Evolutionary conservation across 1,284 basidiomycete genomes (phyloP).

Genomic region (Ceratobasidium sp.): DNA sequence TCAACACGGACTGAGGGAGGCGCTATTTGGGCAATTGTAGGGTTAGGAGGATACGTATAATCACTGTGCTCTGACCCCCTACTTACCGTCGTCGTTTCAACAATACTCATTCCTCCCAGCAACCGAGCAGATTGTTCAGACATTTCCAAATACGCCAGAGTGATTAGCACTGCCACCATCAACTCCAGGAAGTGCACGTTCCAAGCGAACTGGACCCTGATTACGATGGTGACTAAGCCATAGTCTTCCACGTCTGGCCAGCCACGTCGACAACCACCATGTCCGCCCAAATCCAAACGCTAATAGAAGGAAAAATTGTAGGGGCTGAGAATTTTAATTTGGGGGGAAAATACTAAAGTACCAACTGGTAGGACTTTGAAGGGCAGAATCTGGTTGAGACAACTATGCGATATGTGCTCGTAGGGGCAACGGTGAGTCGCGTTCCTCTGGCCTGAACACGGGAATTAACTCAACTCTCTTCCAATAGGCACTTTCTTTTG

Average conservation of each 20-base stretch:
- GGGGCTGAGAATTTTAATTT: background rate
- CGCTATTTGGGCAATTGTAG: too few species aligned
- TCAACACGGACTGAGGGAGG: too few species aligned
- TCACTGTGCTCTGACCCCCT: too few species aligned
- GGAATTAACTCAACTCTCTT: background rate
- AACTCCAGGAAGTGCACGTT: background rate
- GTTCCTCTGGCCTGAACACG: slow-evolving; percentile 42
- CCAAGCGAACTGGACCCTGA: background rate
- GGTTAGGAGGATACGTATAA: too few species aligned
- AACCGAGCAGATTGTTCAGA: too few species aligned
- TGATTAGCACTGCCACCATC: background rate
- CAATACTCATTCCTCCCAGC: too few species aligned
- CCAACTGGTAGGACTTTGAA: slow-evolving; percentile 65
- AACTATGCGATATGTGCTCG: slow-evolving; percentile 55
- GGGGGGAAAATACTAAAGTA: background rate
- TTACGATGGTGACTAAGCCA: background rate
- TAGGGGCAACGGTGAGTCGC: slow-evolving; percentile 51
- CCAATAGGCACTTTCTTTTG: slow-evolving; percentile 65
- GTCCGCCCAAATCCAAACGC: slow-evolving; percentile 14
- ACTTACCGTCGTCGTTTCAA: too few species aligned
- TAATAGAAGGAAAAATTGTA: slow-evolving; percentile 31
- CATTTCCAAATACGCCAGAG: too few species aligned
- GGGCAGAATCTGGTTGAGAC: slow-evolving; percentile 69
- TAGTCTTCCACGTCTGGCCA: background rate
- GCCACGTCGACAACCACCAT: slow-evolving; percentile 24